Evolutionary conservation across 371 early-diverging fungal genomes (phyloP), one percentile per base, ranked within the genome.

Genomic region (Mortierella sp.): DNA sequence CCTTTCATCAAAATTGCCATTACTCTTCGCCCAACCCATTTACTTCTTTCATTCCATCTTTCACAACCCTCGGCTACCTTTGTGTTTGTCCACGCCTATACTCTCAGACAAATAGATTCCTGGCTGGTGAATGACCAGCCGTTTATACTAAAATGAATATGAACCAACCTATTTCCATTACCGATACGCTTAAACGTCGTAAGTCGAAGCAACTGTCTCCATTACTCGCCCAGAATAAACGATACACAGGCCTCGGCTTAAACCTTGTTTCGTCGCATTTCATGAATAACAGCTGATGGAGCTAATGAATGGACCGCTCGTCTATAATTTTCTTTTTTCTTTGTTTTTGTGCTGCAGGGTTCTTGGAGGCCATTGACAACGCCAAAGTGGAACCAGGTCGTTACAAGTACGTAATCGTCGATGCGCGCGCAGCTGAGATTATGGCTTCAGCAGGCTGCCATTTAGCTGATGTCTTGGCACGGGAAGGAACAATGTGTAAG

Each of bases 381-480:
- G 81, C 70, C 47, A 80, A 80, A 63, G 81, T 80, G n/a, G 81
- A 80, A 55, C 71, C 90, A 35, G 91, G 89, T 64, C 89, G 89
- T 69, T 95, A 94, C 96, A 97, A 97, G 84, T 87, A 97, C 54
- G 91, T 98, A 29, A 94, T 99, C 22, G 95, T 97, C 9, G 99
- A 99, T 81, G 84, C 88, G 13, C 87, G 89, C 26, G 90, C 98
- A 26, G 84, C 93, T 37, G 92, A 93, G 71, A 92, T 99, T 49
- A 84, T 98, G 45, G 92, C 93, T 65, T 90, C 93, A 15, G 94
- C 93, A 10, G 72, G 72, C 58, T 94, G 96, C 80, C 93, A 94
- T 82, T 93, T 95, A 93, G 91, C 91, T 54, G 96, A 98, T 64
- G 93, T 98, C 73, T 85, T 96, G 26, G 96, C 97, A 66, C 96